Percentiles rank a stretch among this genome's conserved stretches.
Evolutionary conservation across 1,284 basidiomycete species (phyloP).

Genomic region (Malassezia furfur): DNA sequence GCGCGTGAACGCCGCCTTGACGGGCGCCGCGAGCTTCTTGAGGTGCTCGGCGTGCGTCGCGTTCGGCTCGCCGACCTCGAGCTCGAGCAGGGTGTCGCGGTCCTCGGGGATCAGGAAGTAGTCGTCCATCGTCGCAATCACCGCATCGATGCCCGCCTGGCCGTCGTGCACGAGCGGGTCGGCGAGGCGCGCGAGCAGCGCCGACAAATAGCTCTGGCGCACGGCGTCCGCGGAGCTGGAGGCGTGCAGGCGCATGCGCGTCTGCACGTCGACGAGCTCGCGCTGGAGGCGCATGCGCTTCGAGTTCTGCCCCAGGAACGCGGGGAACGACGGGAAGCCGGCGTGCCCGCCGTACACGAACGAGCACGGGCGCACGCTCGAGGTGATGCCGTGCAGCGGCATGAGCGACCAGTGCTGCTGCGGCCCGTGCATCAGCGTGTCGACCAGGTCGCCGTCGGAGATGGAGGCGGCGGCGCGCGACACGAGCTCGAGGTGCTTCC

Average conservation of each 20-base stretch:
- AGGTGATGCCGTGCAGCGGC: slow-evolving; percentile 83
- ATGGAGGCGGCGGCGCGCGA: slow-evolving; percentile 72
- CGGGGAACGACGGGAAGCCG: slow-evolving; percentile 33
- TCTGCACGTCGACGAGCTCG: slow-evolving; percentile 79
- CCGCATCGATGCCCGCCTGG: slow-evolving; percentile 59
- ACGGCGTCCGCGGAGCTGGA: slow-evolving; percentile 82
- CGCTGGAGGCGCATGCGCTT: slow-evolving; percentile 74
- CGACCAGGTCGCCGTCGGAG: slow-evolving; percentile 90
- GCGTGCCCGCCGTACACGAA: slow-evolving; percentile 29
- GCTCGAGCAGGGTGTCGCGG: slow-evolving; percentile 87
- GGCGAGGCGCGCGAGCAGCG: slow-evolving; percentile 68
- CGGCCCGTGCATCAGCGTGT: slow-evolving; percentile 69
- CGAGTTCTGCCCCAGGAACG: slow-evolving; percentile 91
- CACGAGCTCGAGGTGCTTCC: slow-evolving; percentile 63
- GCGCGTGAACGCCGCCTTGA: slow-evolving; percentile 75
- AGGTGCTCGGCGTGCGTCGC: slow-evolving; percentile 54
- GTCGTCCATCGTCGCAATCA: slow-evolving; percentile 82
- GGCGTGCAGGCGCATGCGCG: slow-evolving; percentile 83
- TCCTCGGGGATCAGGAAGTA: slow-evolving; percentile 89
- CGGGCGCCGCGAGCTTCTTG: slow-evolving; percentile 72
- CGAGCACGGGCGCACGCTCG: slow-evolving; percentile 58
- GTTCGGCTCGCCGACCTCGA: slow-evolving; percentile 72
- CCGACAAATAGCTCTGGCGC: slow-evolving; percentile 78
- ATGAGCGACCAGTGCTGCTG: slow-evolving; percentile 95
- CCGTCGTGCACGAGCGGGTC: slow-evolving; percentile 61